Conservation (phyloP, 306 rosid genomes). For the Cicer judaicum region DNA sequence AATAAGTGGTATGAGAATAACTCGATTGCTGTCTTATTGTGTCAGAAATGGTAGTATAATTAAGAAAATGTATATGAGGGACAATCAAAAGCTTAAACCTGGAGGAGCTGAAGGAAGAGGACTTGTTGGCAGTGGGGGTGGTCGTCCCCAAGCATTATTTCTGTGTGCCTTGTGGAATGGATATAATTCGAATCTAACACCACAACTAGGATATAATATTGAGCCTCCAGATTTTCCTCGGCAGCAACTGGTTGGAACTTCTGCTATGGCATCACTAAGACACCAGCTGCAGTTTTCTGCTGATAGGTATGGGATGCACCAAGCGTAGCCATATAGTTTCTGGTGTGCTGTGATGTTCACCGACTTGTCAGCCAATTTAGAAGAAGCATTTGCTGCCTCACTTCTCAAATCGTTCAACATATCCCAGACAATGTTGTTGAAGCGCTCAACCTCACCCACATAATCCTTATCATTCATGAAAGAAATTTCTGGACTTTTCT, state of each 20-base stretch:
- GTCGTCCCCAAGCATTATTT: not conserved
- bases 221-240: conserved; percentile 17
- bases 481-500: conserved; percentile 13
- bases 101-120: conserved; percentile 29
- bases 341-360: not conserved
- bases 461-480: conserved; percentile 15
- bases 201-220: conserved; percentile 20
- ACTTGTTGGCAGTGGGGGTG: not conserved
- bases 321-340: not conserved
- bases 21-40: not conserved
- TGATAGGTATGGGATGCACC: conserved; percentile 26
- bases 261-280: conserved; percentile 20
- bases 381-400: not conserved
- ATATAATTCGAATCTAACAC: conserved; percentile 16
- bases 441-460: not conserved
- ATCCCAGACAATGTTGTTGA: conserved; percentile 16
- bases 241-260: conserved; percentile 19
- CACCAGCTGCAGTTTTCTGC: conserved; percentile 11
- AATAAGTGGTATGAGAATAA: not conserved
- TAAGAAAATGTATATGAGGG: conserved; percentile 1
- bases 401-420: conserved; percentile 16
- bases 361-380: not conserved
- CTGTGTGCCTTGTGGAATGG: not conserved
- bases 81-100: conserved; percentile 36
- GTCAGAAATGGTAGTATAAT: not conserved